These are phyloP conservation scores for Nothophytophthora sp. DNA, from an alignment of 352 stramenopile species.

Conservation along the genomic window DNA sequence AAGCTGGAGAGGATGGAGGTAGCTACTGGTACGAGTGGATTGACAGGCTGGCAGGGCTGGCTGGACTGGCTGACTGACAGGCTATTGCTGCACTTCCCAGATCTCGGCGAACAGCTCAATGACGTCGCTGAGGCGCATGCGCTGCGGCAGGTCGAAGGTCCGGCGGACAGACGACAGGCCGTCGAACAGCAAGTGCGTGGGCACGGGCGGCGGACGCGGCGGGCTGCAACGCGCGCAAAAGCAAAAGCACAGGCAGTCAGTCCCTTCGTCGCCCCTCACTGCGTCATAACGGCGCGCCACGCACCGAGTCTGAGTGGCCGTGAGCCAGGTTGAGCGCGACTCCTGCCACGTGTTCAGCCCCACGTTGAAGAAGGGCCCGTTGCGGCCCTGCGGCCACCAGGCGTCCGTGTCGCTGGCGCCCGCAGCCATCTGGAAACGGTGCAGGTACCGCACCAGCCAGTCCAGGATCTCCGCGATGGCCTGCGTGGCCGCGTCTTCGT, in stretches of 20 bases:
- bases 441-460: conserved; percentile 82
- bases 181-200: conserved; percentile 80
- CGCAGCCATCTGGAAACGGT: conserved; percentile 77
- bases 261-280: not conserved
- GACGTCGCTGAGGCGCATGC: conserved; percentile 82
- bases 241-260: conserved; percentile 10
- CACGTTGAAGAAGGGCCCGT: conserved; percentile 87
- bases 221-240: conserved; percentile 43
- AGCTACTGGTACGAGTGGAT: conserved; percentile 40
- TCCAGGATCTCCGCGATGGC: conserved; percentile 85
- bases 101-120: conserved; percentile 90
- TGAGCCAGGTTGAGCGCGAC: conserved; percentile 66
- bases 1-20: conserved; percentile 7
- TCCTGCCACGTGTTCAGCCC: conserved; percentile 80
- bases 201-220: conserved; percentile 60
- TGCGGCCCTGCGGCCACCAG: conserved; percentile 88
- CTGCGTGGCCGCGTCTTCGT: conserved; percentile 88
- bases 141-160: conserved; percentile 86
- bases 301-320: conserved; percentile 67
- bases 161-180: conserved; percentile 83
- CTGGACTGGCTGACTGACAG: conserved; percentile 19
- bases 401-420: conserved; percentile 79
- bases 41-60: conserved; percentile 30
- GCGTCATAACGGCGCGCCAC: conserved; percentile 8
- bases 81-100: conserved; percentile 87